Percentiles rank a stretch among this genome's conserved stretches.
Evolutionary conservation across 345 rosid species (phyloP).

Genomic region (Raphanus raphanistrum): DNA sequence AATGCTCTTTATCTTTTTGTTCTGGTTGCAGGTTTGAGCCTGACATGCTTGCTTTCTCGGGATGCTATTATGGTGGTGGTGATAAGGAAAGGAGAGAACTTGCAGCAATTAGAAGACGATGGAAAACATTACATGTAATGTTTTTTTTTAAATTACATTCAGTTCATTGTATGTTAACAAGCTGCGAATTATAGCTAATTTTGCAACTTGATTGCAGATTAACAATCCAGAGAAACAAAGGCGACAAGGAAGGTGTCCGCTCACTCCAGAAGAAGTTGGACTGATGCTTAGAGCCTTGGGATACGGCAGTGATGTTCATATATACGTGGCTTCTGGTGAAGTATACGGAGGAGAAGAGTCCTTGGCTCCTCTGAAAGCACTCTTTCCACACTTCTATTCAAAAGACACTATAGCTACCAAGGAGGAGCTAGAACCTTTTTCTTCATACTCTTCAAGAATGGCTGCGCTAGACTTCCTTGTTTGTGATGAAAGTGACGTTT

Average conservation of each 20-base stretch:
- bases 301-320: constrained; percentile 82
- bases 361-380: constrained; percentile 73
- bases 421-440: constrained; percentile 74
- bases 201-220: constrained; percentile 47
- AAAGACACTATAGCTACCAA: constrained; percentile 81
- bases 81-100: constrained; percentile 85
- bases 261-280: constrained; percentile 95
- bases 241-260: constrained; percentile 98
- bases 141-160: neutral
- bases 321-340: constrained; percentile 97
- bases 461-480: constrained; percentile 98
- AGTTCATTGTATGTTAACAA: neutral
- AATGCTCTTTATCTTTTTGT: too few species aligned
- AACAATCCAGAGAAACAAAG: constrained; percentile 86
- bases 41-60: constrained; percentile 99
- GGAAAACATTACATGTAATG: constrained; percentile 94
- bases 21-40: constrained; percentile 88
- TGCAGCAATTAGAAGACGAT: constrained; percentile 87
- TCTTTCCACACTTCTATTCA: constrained; percentile 83
- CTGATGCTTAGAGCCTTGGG: constrained; percentile 96
- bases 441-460: constrained; percentile 92
- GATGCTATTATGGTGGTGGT: constrained; percentile 99
- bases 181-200: neutral
- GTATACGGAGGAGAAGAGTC: constrained; percentile 90
- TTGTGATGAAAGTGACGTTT: constrained; percentile 93